These are phyloP conservation scores for Thecaphora thlaspeos DNA, from an alignment of 1,284 basidiomycete species.

Conservation along the genomic window DNA sequence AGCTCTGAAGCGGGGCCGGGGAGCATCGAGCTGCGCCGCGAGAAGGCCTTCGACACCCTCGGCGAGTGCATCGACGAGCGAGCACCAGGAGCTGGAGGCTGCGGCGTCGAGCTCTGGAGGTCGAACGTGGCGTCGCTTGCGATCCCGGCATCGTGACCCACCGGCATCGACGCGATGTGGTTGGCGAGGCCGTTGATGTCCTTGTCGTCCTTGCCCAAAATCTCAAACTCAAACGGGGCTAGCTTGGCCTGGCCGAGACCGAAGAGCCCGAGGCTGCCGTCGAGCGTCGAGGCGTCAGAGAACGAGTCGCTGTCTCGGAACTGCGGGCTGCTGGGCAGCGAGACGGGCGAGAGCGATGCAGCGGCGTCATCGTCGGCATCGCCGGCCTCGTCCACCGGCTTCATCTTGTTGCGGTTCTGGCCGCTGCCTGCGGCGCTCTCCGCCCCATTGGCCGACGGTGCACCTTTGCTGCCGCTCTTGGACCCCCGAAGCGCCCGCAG, in stretches of 20 bases:
- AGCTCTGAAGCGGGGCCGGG: slow-evolving; percentile 47
- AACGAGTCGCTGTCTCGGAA: slow-evolving; percentile 9
- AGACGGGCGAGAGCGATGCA: slow-evolving; percentile 20
- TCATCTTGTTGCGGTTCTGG: slow-evolving; percentile 7
- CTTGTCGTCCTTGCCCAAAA: slow-evolving; percentile 2
- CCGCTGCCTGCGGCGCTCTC: slow-evolving; percentile 5
- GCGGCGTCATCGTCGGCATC: slow-evolving; percentile 30
- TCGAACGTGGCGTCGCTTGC: slow-evolving; percentile 48
- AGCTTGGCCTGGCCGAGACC: neutral
- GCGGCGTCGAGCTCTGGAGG: slow-evolving; percentile 36
- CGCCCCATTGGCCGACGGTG: neutral
- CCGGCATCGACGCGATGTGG: slow-evolving; percentile 1
- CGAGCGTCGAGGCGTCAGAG: slow-evolving; percentile 35
- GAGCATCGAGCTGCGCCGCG: slow-evolving; percentile 42
- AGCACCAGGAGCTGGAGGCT: neutral
- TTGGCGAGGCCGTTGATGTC: slow-evolving; percentile 2
- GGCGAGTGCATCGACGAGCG: slow-evolving; percentile 11
- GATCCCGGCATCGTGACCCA: slow-evolving; percentile 24
- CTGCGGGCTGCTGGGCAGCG: neutral
- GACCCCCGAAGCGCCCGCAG: slow-evolving; percentile 41
- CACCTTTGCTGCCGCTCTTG: slow-evolving; percentile 11
- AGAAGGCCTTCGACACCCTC: slow-evolving; percentile 44
- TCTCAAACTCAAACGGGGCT: slow-evolving; percentile 26
- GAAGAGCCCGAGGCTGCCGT: slow-evolving; percentile 14
- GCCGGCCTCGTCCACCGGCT: slow-evolving; percentile 32